Base-by-base conservation (phyloP, 2,329 filamentous ascomycete species). In the Sarocladium kiliense region DNA sequence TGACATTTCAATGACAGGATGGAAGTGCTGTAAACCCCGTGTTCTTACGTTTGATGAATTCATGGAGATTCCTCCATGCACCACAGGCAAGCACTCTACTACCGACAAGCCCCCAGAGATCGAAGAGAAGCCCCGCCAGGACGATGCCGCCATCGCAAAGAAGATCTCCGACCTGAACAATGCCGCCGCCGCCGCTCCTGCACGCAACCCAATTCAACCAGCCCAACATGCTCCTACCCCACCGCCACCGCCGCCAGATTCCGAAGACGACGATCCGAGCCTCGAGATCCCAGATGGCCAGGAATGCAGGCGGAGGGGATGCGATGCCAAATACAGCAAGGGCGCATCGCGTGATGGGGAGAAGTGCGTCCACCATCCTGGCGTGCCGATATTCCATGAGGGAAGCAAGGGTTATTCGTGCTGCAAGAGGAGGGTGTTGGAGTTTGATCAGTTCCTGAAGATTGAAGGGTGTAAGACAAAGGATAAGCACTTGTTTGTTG, bases 11-110 rank as follows among this genome's bases (percentile, higher is more conserved):
- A n/a, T 36, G 12, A 44, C 65, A 97, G 93, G 94, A 68, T 97
- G 94, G 93, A 95, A 96, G 77, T 99, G 94, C 78, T 99, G 94
- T 82, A 97, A 97, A 75, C 88, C 92, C 56, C 88, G 94, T 66
- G 91, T 97, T 64, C 79, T 99, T 64, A 97, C 91, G 57, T 99
- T 99, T 70, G 94, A 99, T 74, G 94, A 99, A 75, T 99, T 99
- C 78, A 89, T 99, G 72, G 72, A 79, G 58, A 97, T 99, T 64
- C 78, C 89, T 51, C 93, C 94, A 36, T 99, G 94, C 79, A 96
- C 94, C 25, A 89, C 86, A 12, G 94, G 94, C 66, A 92, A 87
- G 65, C 94, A 99, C 77, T 94, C 89, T 57, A 91, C 90, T 12
- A 88, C 94, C 59, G 93, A 97, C 64, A 68, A 79, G 55, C 82